A percentile compares a stretch with the other conserved stretches of the same genome.
These are phyloP conservation scores for Parmelia sp. DNA, from an alignment of 495 filamentous ascomycete species.

Conservation along the genomic window DNA sequence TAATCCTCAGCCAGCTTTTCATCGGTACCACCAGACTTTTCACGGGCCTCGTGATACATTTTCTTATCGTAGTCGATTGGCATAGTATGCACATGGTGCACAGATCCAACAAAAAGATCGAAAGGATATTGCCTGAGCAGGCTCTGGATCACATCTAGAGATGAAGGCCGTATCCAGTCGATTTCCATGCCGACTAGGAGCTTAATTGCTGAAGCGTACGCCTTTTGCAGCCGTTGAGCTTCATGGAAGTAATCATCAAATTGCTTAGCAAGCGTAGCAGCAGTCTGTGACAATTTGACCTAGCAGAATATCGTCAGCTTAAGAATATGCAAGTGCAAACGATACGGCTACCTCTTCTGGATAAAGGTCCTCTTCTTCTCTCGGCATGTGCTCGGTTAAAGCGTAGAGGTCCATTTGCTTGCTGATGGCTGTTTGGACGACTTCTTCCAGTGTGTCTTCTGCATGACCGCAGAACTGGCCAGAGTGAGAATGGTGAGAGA, in stretches of 20 bases:
- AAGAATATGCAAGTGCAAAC: neutral
- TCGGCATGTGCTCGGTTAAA: constrained; percentile 96
- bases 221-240: constrained; percentile 61
- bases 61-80: constrained; percentile 81
- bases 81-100: constrained; percentile 79
- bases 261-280: constrained; percentile 40
- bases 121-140: constrained; percentile 57
- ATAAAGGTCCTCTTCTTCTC: constrained; percentile 70
- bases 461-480: constrained; percentile 97
- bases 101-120: constrained; percentile 84
- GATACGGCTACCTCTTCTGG: constrained; percentile 73
- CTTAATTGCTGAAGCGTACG: constrained; percentile 64
- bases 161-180: constrained; percentile 78
- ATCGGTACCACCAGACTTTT: constrained; percentile 55
- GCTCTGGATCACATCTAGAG: constrained; percentile 47
- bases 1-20: constrained; percentile 69
- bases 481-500: constrained; percentile 97
- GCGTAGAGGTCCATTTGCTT: constrained; percentile 75
- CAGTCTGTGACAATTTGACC: constrained; percentile 37
- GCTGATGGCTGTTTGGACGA: constrained; percentile 71
- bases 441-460: constrained; percentile 71
- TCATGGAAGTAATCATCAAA: constrained; percentile 67
- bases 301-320: constrained; percentile 20
- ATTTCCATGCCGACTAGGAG: constrained; percentile 86
- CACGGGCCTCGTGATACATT: constrained; percentile 59